phyloP scores from a whole-genome alignment of 331 rosid species.

The Prunus yedoensis region DNA sequence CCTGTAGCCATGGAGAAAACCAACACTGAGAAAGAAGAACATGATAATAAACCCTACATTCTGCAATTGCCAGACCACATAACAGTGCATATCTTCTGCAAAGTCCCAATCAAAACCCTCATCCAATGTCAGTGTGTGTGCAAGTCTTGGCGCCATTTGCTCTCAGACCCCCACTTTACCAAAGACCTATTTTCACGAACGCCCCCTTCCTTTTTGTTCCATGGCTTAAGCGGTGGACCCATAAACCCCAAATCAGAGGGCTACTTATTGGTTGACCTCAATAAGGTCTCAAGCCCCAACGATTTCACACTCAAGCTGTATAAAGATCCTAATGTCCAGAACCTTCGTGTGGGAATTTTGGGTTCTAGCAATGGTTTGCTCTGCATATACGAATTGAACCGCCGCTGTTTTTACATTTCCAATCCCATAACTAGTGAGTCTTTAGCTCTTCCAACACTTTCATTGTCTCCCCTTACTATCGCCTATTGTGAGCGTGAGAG shows the following conservation, averaged over 20 bases:
- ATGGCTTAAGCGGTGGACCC: neutral
- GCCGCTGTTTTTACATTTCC: neutral
- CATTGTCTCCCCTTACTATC: neutral
- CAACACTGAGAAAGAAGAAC: neutral
- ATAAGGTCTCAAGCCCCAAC: neutral
- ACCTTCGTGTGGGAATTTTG: neutral
- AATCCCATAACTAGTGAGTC: slow-evolving; percentile 9
- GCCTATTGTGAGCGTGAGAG: neutral
- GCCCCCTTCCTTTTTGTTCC: neutral
- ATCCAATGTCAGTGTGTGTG: slow-evolving; percentile 23
- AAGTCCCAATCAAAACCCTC: slow-evolving; percentile 14
- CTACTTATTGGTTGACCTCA: neutral
- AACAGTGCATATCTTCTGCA: slow-evolving; percentile 1
- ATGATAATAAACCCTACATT: neutral
- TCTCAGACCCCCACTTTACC: slow-evolving; percentile 7
- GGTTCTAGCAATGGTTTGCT: slow-evolving; percentile 21
- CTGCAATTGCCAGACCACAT: slow-evolving; percentile 8
- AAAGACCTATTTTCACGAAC: slow-evolving; percentile 4
- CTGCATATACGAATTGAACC: neutral
- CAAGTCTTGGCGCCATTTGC: slow-evolving; percentile 13
- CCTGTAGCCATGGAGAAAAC: neutral
- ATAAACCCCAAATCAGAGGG: neutral
- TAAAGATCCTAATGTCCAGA: neutral
- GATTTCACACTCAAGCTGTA: neutral
- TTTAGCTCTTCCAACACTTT: neutral